Evolutionary conservation across 805 yeast genomes (phyloP).

Genomic region (Wickerhamiella australiensis): DNA sequence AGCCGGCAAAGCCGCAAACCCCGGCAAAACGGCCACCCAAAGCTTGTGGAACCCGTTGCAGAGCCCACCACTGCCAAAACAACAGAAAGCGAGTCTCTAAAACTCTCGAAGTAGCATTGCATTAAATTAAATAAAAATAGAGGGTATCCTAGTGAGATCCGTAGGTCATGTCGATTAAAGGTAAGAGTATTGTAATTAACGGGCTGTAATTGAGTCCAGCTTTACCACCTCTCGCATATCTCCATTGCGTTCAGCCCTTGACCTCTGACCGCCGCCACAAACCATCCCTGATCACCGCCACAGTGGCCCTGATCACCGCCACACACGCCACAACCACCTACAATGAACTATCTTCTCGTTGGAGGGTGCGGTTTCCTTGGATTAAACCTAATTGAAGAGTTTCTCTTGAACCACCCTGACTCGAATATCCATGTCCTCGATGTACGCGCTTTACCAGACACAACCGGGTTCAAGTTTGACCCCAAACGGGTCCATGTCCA

Average conservation of each 20-base stretch:
- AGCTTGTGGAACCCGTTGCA: no score
- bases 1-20: no score
- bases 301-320: no score
- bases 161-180: no score
- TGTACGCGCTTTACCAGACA: slow-evolving; percentile 76
- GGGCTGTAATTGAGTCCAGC: no score
- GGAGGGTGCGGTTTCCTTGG: slow-evolving; percentile 97
- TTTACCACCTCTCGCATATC: no score
- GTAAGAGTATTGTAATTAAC: no score
- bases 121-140: not conserved
- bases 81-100: not conserved
- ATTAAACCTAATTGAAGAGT: slow-evolving; percentile 78
- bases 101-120: not conserved
- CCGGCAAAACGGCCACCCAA: no score
- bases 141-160: no score
- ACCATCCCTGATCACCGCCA: no score
- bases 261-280: no score
- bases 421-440: slow-evolving; percentile 81
- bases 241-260: no score
- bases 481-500: slow-evolving; percentile 44
- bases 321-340: not conserved
- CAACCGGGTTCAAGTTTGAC: slow-evolving; percentile 59
- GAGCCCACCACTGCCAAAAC: not conserved
- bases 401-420: slow-evolving; percentile 48
- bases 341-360: slow-evolving; percentile 39